Evolutionary conservation across 2,329 filamentous ascomycete genomes (phyloP).

Genomic region (Nigrograna mackinnonii): DNA sequence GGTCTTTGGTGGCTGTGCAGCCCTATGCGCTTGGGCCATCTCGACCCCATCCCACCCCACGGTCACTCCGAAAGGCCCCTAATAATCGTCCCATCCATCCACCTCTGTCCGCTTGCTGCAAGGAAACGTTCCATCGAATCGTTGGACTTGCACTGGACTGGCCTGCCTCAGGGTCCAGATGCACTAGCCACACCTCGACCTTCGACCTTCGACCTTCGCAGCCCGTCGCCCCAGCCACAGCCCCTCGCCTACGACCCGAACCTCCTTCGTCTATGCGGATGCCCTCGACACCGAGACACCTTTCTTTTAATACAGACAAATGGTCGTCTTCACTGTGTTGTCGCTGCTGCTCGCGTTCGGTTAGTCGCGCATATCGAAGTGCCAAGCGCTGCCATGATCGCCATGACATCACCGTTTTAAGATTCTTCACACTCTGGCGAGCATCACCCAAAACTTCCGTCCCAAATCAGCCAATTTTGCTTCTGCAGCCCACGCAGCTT

Average conservation of each 20-base stretch:
- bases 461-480: conserved; percentile 8
- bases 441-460: background rate
- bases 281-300: background rate
- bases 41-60: background rate
- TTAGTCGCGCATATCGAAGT: conserved; percentile 4
- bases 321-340: background rate
- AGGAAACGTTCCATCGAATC: conserved; percentile 4
- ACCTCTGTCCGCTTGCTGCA: background rate
- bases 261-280: background rate
- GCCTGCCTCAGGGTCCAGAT: too few species aligned
- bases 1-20: conserved; percentile 1
- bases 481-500: conserved; percentile 18
- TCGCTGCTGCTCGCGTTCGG: background rate
- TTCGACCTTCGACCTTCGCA: too few species aligned
- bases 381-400: conserved; percentile 27
- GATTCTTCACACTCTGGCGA: conserved; percentile 3
- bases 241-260: conserved; percentile 8
- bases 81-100: background rate
- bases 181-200: too few species aligned
- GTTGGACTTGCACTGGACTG: conserved; percentile 2
- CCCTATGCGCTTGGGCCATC: conserved; percentile 2
- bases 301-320: background rate
- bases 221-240: conserved; percentile 8
- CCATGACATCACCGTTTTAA: background rate
- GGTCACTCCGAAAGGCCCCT: background rate